Evolutionary conservation across 2,329 filamentous ascomycete genomes (phyloP), one percentile per base, ranked within the genome.

Genomic region (Huntiella omanensis): DNA sequence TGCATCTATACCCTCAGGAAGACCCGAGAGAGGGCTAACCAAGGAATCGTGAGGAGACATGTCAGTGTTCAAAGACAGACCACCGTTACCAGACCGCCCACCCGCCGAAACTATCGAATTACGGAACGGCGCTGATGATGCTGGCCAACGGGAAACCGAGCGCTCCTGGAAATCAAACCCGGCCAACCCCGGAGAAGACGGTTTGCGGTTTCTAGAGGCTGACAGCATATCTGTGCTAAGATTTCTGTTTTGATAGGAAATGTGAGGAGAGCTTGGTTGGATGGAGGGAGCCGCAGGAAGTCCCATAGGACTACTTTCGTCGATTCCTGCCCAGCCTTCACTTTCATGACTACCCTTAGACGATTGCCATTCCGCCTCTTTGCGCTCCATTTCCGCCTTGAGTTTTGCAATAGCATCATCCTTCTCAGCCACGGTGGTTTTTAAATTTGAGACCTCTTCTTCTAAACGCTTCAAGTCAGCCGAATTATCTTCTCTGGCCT

Each of bases 211-310:
- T 35, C 32, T 39, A 3, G 48, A 13, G n/a, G 15, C 40, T 16
- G 48, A 43, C 2, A 46, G 12, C 13, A 46, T 38, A n/a, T 49
- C 43, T 17, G 41, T 6, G 28, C 35, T 43, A 13, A 43, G 43
- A n/a, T 46, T 41, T 16, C 43, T 43, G 12, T 34, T 43, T 6
- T 16, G 6, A 19, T 39, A 35, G 15, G 40, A 49, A 13, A 16
- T 35, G 3, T 49, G 48, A n/a, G 48, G 48, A 11, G 43, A 46
- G 28, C 34, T 45, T 6, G 48, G 48, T 13, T 32, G 32, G 1
- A 43, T 22, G 1, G 38, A 36, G 13, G 47, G 39, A 5, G 28
- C 5, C 4, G 13, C 12, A 15, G 43, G 37, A n/a, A 22, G 16
- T 2, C 40, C 40, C 10, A 34, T 4, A 6, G 32, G 34, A 4